Percentiles rank a stretch among this genome's conserved stretches.
phyloP scores from a whole-genome alignment of 1,139 yeast species.

The Geotrichum histeridarum region DNA sequence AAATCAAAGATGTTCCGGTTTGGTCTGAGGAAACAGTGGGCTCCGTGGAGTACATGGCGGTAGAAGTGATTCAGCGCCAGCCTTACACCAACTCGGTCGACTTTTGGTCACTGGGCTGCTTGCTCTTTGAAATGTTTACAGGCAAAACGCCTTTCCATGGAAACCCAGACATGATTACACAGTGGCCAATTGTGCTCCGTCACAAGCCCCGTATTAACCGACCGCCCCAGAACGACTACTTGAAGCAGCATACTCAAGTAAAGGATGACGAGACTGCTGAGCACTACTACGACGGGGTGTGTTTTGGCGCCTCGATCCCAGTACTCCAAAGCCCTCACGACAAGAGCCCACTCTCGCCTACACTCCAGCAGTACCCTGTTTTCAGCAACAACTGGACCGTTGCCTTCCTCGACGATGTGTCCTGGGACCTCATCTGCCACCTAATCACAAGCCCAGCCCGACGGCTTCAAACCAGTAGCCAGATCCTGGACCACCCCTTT shows the following conservation, averaged over 20 bases:
- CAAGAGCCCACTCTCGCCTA: not conserved
- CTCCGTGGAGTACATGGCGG: conserved; percentile 21
- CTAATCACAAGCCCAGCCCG: conserved; percentile 10
- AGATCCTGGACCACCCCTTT: conserved; percentile 16
- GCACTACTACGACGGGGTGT: conserved; percentile 1
- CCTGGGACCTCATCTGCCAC: conserved; percentile 17
- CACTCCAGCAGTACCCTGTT: not conserved
- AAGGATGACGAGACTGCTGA: no score
- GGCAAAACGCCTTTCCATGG: conserved; percentile 21
- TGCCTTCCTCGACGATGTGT: conserved; percentile 10
- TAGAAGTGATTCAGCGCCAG: conserved; percentile 16
- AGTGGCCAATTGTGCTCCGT: conserved; percentile 9
- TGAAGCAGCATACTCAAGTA: not conserved
- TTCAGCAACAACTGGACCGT: not conserved
- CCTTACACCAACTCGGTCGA: conserved; percentile 18
- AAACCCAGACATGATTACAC: conserved; percentile 13
- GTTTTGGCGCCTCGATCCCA: conserved; percentile 3
- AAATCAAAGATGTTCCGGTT: not conserved
- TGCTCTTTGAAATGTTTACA: conserved; percentile 19
- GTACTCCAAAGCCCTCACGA: not conserved
- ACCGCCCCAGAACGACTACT: not conserved
- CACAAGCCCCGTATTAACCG: conserved; percentile 1
- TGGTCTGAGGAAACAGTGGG: conserved; percentile 21
- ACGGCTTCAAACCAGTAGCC: conserved; percentile 13
- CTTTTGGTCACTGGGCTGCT: conserved; percentile 21